Base-by-base conservation (phyloP, 345 rosid species). In the Citrus glauca region DNA sequence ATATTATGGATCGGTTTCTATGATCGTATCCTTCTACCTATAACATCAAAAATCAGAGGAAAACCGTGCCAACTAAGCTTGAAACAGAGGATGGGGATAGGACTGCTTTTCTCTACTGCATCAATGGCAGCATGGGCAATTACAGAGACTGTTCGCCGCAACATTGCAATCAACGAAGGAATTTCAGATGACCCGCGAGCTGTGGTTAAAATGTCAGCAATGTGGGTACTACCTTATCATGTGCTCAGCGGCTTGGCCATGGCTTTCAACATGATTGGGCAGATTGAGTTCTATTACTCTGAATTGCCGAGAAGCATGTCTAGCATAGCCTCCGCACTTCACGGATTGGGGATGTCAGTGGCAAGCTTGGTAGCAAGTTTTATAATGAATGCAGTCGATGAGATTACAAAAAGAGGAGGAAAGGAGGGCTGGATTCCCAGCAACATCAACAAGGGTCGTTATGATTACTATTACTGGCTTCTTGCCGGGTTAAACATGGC, bases 251-350 rank as follows among this genome's bases (percentile, higher is more conserved):
- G 93, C 9, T 62, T 88, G 16, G 79, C 87, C 0, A 89, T 82
- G 69, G 91, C 91, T 68, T 73, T 91, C 33, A 85, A 64, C n/a
- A 75, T 83, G 7, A 80, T 90, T 24, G 85, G 82, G 7, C 89
- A 86, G 64, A 78, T 66, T 8, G 92, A 88, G 76, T 89, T 90
- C 79, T 91, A 77, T 68, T 90, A 89, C 83, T 68, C 85, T 0
- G 86, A 89, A 79, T 84, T 89, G 20, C 93, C 96, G 0, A 87
- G 79, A 72, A 86, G 85, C 68, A 87, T 88, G 90, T 79, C 89
- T 7, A 86, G 90, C 71, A 78, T 91, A 4, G 88, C 89, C 0
- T 69, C 87, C 14, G 73, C 87, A 17, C 83, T 90, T 66, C 56
- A 14, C 16, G 69, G 60, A 61, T 74, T 85, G 0, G 85, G 74